Evolutionary conservation across 768 basidiomycete genomes (phyloP).

Genomic region (Xerocomellus dryophilus): DNA sequence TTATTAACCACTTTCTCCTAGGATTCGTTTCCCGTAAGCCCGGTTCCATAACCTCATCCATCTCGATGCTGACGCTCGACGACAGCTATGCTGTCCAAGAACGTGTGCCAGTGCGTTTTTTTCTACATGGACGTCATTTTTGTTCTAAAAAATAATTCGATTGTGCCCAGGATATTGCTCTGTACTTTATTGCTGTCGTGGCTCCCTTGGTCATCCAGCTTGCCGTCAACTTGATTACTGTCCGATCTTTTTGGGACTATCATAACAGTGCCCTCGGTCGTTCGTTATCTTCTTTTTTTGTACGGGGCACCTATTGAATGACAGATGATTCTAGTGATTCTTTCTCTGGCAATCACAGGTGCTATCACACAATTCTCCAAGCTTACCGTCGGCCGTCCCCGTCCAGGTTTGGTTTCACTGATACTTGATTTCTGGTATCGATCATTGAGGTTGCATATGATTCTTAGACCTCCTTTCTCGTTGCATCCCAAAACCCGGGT

Average conservation of each 20-base stretch:
- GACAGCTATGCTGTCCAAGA: slow-evolving; percentile 68
- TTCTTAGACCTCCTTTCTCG: slow-evolving; percentile 31
- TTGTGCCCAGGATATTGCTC: slow-evolving; percentile 40
- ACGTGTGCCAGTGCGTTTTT: slow-evolving; percentile 63
- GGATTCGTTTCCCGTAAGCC: slow-evolving; percentile 27
- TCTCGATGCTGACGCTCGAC: slow-evolving; percentile 5
- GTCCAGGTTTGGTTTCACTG: slow-evolving; percentile 56
- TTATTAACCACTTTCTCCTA: slow-evolving; percentile 12
- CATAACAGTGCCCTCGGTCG: slow-evolving; percentile 61
- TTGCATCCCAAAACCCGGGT: slow-evolving; percentile 65
- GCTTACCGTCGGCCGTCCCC: slow-evolving; percentile 83
- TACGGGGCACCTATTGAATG: neutral
- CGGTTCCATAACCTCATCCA: neutral
- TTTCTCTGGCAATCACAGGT: slow-evolving; percentile 75
- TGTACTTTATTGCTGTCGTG: slow-evolving; percentile 54
- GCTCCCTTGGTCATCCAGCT: slow-evolving; percentile 71
- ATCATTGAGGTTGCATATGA: neutral
- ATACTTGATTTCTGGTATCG: neutral
- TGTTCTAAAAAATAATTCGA: neutral
- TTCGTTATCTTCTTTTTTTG: slow-evolving; percentile 35
- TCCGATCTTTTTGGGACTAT: slow-evolving; percentile 87
- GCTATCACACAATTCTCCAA: slow-evolving; percentile 83
- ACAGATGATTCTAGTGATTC: slow-evolving; percentile 48
- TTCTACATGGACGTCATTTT: neutral
- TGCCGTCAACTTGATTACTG: slow-evolving; percentile 63